phyloP scores from a whole-genome alignment of 2,329 filamentous ascomycete genomes.

The Phoma sp. region DNA sequence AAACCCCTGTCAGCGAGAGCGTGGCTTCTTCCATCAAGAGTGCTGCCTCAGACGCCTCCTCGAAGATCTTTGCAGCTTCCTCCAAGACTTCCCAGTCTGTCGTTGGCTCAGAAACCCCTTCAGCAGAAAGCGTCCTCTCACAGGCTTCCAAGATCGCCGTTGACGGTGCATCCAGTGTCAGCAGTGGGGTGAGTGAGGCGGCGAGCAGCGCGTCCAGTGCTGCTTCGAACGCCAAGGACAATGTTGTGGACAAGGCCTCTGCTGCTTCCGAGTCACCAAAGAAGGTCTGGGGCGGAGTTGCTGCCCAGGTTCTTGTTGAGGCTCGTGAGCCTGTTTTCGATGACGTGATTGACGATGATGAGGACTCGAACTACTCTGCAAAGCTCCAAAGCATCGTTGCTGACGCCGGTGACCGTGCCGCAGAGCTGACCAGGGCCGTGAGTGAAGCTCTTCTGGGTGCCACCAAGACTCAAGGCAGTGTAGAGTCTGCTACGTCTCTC shows the following conservation, averaged over 20 bases:
- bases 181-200: conserved; percentile 19
- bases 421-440: conserved; percentile 61
- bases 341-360: conserved; percentile 56
- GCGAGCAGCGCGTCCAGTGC: conserved; percentile 29
- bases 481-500: conserved; percentile 59
- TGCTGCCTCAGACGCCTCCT: conserved; percentile 43
- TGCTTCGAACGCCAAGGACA: conserved; percentile 24
- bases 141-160: conserved; percentile 17
- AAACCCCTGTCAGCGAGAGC: conserved; percentile 41
- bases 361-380: conserved; percentile 56
- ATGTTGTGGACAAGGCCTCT: conserved; percentile 18
- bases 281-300: conserved; percentile 62
- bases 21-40: conserved; percentile 47
- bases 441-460: conserved; percentile 60
- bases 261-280: conserved; percentile 42
- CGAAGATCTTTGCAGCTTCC: conserved; percentile 25
- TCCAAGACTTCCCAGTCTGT: conserved; percentile 34
- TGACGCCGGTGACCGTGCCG: conserved; percentile 59
- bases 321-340: conserved; percentile 56
- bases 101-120: conserved; percentile 23
- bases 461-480: conserved; percentile 53
- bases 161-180: conserved; percentile 22
- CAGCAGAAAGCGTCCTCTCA: conserved; percentile 28
- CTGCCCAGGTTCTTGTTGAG: conserved; percentile 58
- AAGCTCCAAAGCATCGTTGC: conserved; percentile 59